Evolutionary conservation across 768 basidiomycete genomes (phyloP).

Genomic region (Podaxis rugospora): DNA sequence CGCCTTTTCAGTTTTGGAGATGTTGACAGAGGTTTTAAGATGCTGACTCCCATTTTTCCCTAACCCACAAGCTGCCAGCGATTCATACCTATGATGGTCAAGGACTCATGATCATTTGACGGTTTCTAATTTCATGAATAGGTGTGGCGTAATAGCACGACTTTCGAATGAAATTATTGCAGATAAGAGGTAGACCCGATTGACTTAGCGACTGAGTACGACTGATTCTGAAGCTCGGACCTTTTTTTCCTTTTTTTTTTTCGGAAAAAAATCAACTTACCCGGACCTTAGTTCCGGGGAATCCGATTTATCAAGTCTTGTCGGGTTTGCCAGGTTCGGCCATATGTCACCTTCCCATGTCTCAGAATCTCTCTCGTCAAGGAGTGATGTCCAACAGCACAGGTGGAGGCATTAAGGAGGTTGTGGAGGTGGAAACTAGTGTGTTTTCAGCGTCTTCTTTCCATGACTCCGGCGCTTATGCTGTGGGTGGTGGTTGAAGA

Average conservation of each 20-base stretch:
- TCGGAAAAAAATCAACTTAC: background rate
- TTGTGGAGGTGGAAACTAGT: background rate
- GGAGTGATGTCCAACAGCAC: background rate
- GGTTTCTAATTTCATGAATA: too few species aligned
- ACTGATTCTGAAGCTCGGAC: too few species aligned
- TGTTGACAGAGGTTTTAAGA: background rate
- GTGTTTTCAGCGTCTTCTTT: background rate
- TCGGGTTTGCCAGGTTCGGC: background rate
- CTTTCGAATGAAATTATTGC: too few species aligned
- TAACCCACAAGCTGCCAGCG: background rate
- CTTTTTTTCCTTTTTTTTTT: too few species aligned
- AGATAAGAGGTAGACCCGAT: too few species aligned
- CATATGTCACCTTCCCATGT: background rate
- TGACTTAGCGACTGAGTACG: too few species aligned
- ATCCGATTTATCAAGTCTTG: background rate
- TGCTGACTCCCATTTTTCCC: background rate
- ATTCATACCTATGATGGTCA: background rate
- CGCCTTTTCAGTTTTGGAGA: conserved; percentile 3
- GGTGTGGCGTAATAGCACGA: too few species aligned
- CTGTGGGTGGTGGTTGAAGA: conserved; percentile 49
- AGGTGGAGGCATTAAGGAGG: background rate
- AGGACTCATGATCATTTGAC: background rate
- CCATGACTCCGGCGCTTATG: conserved; percentile 1
- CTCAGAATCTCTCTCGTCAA: background rate
- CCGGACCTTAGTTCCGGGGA: background rate